phyloP scores from a whole-genome alignment of 2,329 filamentous ascomycete genomes.

The Alternaria sp. region DNA sequence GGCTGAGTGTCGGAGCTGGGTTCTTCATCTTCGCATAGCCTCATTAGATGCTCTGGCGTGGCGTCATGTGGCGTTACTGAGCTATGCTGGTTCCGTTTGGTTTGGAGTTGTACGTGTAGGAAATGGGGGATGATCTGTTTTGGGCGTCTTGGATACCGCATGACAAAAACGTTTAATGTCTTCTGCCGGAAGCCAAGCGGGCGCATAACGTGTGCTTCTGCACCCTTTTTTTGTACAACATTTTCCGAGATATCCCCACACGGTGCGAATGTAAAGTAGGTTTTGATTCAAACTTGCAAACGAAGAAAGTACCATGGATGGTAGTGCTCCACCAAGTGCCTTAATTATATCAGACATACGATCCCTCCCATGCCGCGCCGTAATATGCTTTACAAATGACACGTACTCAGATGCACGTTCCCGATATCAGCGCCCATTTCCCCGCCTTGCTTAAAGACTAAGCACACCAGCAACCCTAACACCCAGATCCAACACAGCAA shows the following conservation, averaged over 20 bases:
- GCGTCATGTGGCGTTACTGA: background rate
- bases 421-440: background rate
- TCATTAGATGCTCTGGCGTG: background rate
- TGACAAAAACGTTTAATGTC: background rate
- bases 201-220: background rate
- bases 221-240: constrained; percentile 9
- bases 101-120: background rate
- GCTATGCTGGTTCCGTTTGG: background rate
- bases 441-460: constrained; percentile 48
- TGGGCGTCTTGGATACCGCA: background rate
- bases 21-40: constrained; percentile 19
- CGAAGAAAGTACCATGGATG: background rate
- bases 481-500: constrained; percentile 85
- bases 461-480: constrained; percentile 81
- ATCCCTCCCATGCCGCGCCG: background rate
- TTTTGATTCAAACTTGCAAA: background rate
- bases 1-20: constrained; percentile 6
- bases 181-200: background rate
- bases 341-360: background rate
- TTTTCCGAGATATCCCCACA: constrained; percentile 14
- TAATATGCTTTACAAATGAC: background rate
- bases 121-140: background rate
- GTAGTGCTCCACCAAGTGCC: background rate
- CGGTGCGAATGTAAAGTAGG: background rate
- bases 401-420: background rate